Evolutionary conservation across 202 grass and related monocot genomes (phyloP).

Genomic region (Hordeum pubiflorum): DNA sequence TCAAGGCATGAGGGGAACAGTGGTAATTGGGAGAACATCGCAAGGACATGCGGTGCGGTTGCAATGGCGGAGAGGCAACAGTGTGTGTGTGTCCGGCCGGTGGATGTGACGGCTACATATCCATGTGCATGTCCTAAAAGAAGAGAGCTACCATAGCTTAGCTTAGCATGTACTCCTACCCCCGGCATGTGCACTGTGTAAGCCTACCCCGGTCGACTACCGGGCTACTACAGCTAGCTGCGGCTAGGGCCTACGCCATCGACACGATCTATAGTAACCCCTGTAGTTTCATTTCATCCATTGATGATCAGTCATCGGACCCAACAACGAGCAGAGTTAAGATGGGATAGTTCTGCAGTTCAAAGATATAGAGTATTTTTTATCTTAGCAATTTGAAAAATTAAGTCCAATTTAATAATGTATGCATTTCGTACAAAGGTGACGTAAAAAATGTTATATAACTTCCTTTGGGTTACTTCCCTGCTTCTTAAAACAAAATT

Average conservation of each 20-base stretch:
- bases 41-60: neutral
- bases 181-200: neutral
- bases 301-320: neutral
- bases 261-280: neutral
- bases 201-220: neutral
- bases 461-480: too few relatives aligned
- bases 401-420: too few relatives aligned
- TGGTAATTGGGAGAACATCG: slow-evolving; percentile 6
- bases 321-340: neutral
- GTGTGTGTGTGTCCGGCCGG: neutral
- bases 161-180: neutral
- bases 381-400: too few relatives aligned
- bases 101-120: slow-evolving; percentile 23
- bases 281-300: neutral
- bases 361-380: too few relatives aligned
- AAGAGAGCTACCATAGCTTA: neutral
- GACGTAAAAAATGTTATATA: too few relatives aligned
- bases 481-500: too few relatives aligned
- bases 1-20: slow-evolving; percentile 3
- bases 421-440: too few relatives aligned
- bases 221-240: neutral
- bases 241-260: neutral
- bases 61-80: slow-evolving; percentile 10
- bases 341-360: neutral
- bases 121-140: neutral